A percentile compares a stretch with the other conserved stretches of the same genome.
Conservation (phyloP, 2,329 filamentous ascomycete genomes). For the Apiospora malaysiana region DNA sequence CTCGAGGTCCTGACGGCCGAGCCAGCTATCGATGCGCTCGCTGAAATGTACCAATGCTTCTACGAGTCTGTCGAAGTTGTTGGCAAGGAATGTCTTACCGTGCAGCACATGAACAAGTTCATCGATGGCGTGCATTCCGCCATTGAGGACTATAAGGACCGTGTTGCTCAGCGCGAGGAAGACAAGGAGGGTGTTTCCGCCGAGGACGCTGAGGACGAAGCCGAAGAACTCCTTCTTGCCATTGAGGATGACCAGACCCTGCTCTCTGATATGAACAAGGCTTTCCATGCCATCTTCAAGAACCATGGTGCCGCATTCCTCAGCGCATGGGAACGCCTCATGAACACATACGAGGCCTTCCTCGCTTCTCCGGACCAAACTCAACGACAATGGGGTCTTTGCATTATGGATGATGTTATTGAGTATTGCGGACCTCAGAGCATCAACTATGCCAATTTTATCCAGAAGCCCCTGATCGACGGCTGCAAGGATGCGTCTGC, state of each 20-base stretch:
- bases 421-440: conserved; percentile 94
- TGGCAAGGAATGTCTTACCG: conserved; percentile 80
- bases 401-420: conserved; percentile 97
- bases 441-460: conserved; percentile 84
- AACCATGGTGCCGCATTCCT: conserved; percentile 88
- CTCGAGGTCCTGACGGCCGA: conserved; percentile 93
- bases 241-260: conserved; percentile 98
- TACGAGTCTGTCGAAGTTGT: conserved; percentile 97
- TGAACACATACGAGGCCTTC: conserved; percentile 85
- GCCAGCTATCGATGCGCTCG: conserved; percentile 92
- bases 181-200: conserved; percentile 75
- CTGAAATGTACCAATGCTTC: conserved; percentile 99
- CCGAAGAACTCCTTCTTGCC: conserved; percentile 84
- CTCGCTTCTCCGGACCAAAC: conserved; percentile 82
- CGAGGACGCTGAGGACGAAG: conserved; percentile 89
- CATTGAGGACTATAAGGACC: conserved; percentile 89
- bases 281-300: conserved; percentile 98
- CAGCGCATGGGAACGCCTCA: conserved; percentile 83
- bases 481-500: conserved; percentile 87
- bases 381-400: conserved; percentile 97
- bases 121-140: conserved; percentile 85
- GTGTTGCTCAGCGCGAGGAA: conserved; percentile 82
- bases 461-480: conserved; percentile 83
- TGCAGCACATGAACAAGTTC: conserved; percentile 82
- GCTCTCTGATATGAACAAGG: conserved; percentile 99